These are phyloP conservation scores for Agarophyton chilense DNA, from an alignment of 23 red algal species.

Conservation along the genomic window DNA sequence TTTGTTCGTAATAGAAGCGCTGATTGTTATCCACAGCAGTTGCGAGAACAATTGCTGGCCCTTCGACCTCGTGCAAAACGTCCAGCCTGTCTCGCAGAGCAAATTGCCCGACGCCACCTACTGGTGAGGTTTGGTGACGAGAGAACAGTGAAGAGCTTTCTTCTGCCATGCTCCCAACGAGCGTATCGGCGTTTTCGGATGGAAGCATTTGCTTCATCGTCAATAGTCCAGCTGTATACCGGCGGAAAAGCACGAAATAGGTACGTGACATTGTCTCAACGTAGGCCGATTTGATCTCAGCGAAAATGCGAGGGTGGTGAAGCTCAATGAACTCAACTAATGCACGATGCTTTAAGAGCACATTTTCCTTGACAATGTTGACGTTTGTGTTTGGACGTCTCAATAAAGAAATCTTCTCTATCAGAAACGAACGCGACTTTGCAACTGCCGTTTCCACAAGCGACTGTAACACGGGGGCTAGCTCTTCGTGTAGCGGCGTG, in stretches of 20 bases:
- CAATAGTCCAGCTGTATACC: constrained; percentile 75
- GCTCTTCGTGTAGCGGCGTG: constrained; percentile 66
- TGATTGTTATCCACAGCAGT: constrained; percentile 68
- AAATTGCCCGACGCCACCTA: constrained; percentile 64
- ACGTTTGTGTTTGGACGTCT: constrained; percentile 96
- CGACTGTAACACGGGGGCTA: constrained; percentile 51
- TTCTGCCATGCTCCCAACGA: constrained; percentile 58
- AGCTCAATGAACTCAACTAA: constrained; percentile 88
- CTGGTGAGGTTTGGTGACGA: not conserved
- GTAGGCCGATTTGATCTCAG: constrained; percentile 75
- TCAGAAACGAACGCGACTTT: constrained; percentile 67
- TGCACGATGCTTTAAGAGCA: constrained; percentile 79
- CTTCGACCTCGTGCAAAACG: constrained; percentile 72
- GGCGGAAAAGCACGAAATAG: constrained; percentile 82
- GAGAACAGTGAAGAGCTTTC: constrained; percentile 19
- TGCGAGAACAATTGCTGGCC: constrained; percentile 82
- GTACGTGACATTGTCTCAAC: constrained; percentile 68
- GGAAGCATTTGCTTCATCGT: constrained; percentile 70
- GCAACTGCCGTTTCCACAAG: constrained; percentile 71
- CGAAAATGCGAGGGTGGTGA: constrained; percentile 55
- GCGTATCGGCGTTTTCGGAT: constrained; percentile 51
- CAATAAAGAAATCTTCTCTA: constrained; percentile 80
- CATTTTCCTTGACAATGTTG: constrained; percentile 95
- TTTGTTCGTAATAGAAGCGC: constrained; percentile 88
- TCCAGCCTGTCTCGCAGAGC: constrained; percentile 60